Conservation (phyloP, 192 early-diverging fungal genomes). For the Linnemannia hyalina region DNA sequence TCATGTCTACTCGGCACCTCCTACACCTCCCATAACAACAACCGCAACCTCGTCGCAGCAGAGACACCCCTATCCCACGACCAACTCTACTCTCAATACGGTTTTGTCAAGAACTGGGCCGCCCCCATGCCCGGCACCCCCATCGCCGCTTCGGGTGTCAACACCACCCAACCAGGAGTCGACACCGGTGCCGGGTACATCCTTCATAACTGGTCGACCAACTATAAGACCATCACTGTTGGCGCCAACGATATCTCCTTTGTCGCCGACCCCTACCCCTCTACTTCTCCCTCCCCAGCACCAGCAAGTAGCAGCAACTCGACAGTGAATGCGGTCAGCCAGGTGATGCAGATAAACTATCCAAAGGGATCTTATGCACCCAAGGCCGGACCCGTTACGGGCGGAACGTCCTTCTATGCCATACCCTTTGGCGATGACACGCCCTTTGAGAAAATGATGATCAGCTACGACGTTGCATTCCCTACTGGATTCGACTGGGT, state of each 20-base stretch:
- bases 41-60: conserved; percentile 3
- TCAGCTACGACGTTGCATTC: conserved; percentile 63
- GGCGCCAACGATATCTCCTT: conserved; percentile 55
- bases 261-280: conserved; percentile 51
- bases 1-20: conserved; percentile 27
- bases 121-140: conserved; percentile 53
- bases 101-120: conserved; percentile 54
- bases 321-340: background rate
- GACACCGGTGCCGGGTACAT: conserved; percentile 18
- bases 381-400: conserved; percentile 29
- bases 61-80: conserved; percentile 37
- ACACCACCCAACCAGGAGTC: background rate
- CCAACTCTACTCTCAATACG: conserved; percentile 32
- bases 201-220: conserved; percentile 42
- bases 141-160: conserved; percentile 4
- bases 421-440: conserved; percentile 53
- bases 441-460: conserved; percentile 55
- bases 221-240: conserved; percentile 39
- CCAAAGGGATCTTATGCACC: conserved; percentile 61
- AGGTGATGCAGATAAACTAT: conserved; percentile 58
- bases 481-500: conserved; percentile 60
- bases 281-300: background rate
- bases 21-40: background rate
- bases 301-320: conserved; percentile 7
- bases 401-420: conserved; percentile 63